A percentile compares a stretch with the other conserved stretches of the same genome.
Evolutionary conservation across 805 yeast genomes (phyloP).

Genomic region (Cyberlindnera amylophila): DNA sequence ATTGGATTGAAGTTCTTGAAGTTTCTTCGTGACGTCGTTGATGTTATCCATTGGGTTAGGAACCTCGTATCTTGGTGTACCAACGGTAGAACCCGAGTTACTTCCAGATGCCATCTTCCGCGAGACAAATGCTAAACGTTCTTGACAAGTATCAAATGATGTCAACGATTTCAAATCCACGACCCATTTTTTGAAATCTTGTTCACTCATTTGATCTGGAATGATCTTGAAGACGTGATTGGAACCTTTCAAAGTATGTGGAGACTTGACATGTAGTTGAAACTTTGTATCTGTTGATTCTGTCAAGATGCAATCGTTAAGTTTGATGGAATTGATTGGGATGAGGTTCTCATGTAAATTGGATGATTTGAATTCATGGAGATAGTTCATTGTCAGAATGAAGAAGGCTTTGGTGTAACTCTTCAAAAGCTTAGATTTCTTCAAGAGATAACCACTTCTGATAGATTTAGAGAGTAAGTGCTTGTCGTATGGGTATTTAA

Average conservation of each 20-base stretch:
- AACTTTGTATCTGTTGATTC: slow-evolving; percentile 75
- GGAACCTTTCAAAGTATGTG: slow-evolving; percentile 73
- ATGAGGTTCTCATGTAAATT: slow-evolving; percentile 74
- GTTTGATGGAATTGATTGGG: slow-evolving; percentile 75
- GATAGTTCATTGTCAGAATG: slow-evolving; percentile 78
- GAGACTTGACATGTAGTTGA: slow-evolving; percentile 45
- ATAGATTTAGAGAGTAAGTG: slow-evolving; percentile 65
- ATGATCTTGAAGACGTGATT: slow-evolving; percentile 76
- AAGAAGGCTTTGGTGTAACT: slow-evolving; percentile 84
- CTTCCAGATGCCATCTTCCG: background rate
- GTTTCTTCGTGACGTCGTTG: slow-evolving; percentile 18
- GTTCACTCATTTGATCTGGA: slow-evolving; percentile 60
- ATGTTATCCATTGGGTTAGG: slow-evolving; percentile 22
- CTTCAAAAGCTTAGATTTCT: slow-evolving; percentile 85
- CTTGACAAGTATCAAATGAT: slow-evolving; percentile 29
- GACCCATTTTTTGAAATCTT: slow-evolving; percentile 76
- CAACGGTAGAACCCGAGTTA: slow-evolving; percentile 8
- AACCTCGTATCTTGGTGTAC: slow-evolving; percentile 25
- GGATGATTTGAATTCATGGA: slow-evolving; percentile 83
- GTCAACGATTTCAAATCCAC: slow-evolving; percentile 60
- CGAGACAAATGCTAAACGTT: slow-evolving; percentile 16
- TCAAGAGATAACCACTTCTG: slow-evolving; percentile 74
- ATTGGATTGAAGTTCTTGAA: slow-evolving; percentile 19
- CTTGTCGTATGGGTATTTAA: slow-evolving; percentile 62
- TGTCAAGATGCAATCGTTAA: slow-evolving; percentile 73